Evolutionary conservation across 257 asterid genomes (phyloP).

Genomic region (Solanum okadae): DNA sequence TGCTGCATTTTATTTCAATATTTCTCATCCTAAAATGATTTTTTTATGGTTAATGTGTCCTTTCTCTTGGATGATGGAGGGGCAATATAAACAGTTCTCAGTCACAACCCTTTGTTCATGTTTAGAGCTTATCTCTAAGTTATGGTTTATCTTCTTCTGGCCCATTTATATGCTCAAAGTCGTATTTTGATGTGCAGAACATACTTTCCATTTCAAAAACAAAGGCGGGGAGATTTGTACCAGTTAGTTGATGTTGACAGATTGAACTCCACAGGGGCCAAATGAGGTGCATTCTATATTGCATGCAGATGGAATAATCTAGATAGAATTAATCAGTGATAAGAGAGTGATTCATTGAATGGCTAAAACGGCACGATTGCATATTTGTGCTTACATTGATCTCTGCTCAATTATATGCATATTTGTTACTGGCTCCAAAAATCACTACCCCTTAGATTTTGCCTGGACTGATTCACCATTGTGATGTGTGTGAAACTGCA

Average conservation of each 20-base stretch:
- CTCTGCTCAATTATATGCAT: not conserved
- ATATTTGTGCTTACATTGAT: not conserved
- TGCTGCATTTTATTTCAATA: not conserved
- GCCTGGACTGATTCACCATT: not conserved
- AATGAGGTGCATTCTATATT: conserved; percentile 4
- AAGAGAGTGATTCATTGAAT: not conserved
- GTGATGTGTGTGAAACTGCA: not conserved
- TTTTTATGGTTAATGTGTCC: not conserved
- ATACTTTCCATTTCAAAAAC: conserved; percentile 67
- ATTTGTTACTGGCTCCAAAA: not conserved
- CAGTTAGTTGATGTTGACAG: conserved; percentile 76
- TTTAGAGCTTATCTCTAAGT: not conserved
- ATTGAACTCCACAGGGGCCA: conserved; percentile 19
- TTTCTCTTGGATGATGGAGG: not conserved
- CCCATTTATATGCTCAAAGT: not conserved
- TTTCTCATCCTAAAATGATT: not conserved
- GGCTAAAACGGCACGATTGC: not conserved
- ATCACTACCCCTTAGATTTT: not conserved
- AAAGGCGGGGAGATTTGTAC: conserved; percentile 80
- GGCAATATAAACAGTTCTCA: not conserved
- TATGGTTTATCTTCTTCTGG: not conserved
- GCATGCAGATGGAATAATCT: not conserved
- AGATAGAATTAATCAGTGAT: not conserved
- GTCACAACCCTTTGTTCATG: not conserved
- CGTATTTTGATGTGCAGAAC: conserved; percentile 31